Conservation (phyloP, 1,139 yeast genomes). For the Nakaseomyces glabratus region DNA sequence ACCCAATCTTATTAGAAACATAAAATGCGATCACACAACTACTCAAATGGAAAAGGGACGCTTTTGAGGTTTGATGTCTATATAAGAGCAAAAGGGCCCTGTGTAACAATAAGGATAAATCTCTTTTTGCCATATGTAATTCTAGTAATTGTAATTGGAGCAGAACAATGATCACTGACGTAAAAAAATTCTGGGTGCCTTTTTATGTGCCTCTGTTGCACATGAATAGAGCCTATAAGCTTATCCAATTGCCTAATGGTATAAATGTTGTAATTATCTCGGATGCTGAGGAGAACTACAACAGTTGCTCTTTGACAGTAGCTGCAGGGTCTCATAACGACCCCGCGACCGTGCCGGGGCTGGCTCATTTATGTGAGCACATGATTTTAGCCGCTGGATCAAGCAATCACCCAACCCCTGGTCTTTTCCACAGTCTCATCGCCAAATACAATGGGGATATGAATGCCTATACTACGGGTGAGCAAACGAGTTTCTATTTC, state of each 20-base stretch:
- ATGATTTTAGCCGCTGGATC: constrained; percentile 50
- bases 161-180: constrained; percentile 6
- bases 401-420: constrained; percentile 42
- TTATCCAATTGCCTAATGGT: constrained; percentile 47
- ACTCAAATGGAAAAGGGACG: too few relatives aligned
- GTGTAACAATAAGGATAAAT: too few relatives aligned
- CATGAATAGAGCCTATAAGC: constrained; percentile 35
- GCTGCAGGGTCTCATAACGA: constrained; percentile 59
- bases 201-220: constrained; percentile 31
- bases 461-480: constrained; percentile 63
- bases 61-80: too few relatives aligned
- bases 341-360: constrained; percentile 45
- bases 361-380: constrained; percentile 73
- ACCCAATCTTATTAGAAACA: too few relatives aligned
- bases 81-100: too few relatives aligned
- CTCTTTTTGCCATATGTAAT: too few relatives aligned
- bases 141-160: too few relatives aligned
- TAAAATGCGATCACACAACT: too few relatives aligned
- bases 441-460: constrained; percentile 44
- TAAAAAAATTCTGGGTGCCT: constrained; percentile 31
- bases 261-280: constrained; percentile 44
- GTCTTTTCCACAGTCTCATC: constrained; percentile 38
- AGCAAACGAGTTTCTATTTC: constrained; percentile 51
- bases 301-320: constrained; percentile 45
- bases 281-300: constrained; percentile 43